These are phyloP conservation scores for carrot (Daucus carota) DNA, from an alignment of 129 eudicot genomes.

Conservation along the genomic window DH1_v3.0 NC_030383.2:9413501-9414000, in stretches of 20 bases:
- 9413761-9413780: neutral
- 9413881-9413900: neutral
- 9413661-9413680: conserved; percentile 5
- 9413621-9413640: conserved; percentile 93
- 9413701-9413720: neutral
- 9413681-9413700: neutral
- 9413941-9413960: neutral
- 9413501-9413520: neutral
- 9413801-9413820: neutral
- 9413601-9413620: conserved; percentile 84
- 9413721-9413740: neutral
- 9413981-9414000: neutral
- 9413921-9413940: neutral
- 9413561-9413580: conserved; percentile 42
- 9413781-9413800: neutral
- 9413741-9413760: neutral
- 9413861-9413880: neutral
- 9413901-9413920: neutral
- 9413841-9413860: neutral
- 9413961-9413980: neutral
- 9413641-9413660: conserved; percentile 84
- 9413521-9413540: conserved; percentile 11
- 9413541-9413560: conserved; percentile 77
- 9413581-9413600: conserved; percentile 73
- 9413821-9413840: neutral